phyloP scores from a whole-genome alignment of 202 grass and related monocot genomes.

The Panicum hallii region DNA sequence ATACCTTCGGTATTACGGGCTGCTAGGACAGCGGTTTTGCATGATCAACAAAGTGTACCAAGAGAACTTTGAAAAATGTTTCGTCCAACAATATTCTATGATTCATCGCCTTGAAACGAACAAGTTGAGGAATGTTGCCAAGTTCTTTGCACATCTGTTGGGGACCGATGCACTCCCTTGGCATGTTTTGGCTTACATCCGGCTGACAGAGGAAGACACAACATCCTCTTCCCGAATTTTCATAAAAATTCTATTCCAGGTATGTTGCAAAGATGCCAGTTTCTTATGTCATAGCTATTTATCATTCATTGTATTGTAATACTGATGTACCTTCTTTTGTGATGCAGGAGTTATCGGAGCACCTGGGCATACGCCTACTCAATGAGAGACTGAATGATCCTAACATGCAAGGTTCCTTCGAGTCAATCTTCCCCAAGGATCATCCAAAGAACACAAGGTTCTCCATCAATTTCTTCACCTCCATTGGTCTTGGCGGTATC shows the following conservation, averaged over 20 bases:
- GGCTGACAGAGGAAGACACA: conserved; percentile 93
- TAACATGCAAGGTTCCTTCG: conserved; percentile 77
- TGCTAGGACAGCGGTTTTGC: conserved; percentile 86
- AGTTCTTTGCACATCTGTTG: conserved; percentile 95
- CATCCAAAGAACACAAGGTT: conserved; percentile 93
- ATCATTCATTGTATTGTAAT: not conserved
- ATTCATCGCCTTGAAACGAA: conserved; percentile 89
- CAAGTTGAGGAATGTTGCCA: conserved; percentile 87
- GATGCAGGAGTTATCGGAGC: conserved; percentile 75
- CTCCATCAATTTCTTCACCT: conserved; percentile 94
- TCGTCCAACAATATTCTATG: conserved; percentile 97
- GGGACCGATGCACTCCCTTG: conserved; percentile 85
- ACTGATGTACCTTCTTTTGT: conserved; percentile 21
- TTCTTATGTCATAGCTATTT: not conserved
- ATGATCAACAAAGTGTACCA: conserved; percentile 96
- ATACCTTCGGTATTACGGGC: conserved; percentile 87
- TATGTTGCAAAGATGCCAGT: conserved; percentile 41
- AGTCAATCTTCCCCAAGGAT: conserved; percentile 91
- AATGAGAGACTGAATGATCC: conserved; percentile 89
- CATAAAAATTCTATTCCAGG: conserved; percentile 98
- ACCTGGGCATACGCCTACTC: conserved; percentile 80
- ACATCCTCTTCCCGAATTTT: conserved; percentile 96
- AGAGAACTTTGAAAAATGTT: conserved; percentile 96
- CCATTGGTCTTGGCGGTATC: conserved; percentile 87
- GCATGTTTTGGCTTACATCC: conserved; percentile 91